Percentiles rank a stretch among this genome's conserved stretches.
Conservation (phyloP, 2,329 filamentous ascomycete species). For the Mycogone perniciosa region DNA sequence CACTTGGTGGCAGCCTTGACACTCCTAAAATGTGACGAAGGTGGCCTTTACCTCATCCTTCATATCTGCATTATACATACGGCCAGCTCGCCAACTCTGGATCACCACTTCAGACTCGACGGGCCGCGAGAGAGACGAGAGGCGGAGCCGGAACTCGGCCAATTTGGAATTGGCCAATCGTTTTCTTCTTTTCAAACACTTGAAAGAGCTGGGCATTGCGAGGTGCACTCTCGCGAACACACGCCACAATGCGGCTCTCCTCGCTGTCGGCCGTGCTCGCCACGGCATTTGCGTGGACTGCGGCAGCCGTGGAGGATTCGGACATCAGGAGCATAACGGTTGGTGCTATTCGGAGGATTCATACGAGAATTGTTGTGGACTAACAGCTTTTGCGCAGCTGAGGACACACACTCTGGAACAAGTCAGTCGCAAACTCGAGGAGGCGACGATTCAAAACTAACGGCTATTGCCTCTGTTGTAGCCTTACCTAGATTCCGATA, state of each 20-base stretch:
- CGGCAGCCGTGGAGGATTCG: slow-evolving; percentile 40
- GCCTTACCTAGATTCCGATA: slow-evolving; percentile 96
- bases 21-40: slow-evolving; percentile 2
- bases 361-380: slow-evolving; percentile 1
- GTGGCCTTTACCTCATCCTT: slow-evolving; percentile 9
- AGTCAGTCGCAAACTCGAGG: slow-evolving; percentile 47
- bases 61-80: not conserved
- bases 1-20: slow-evolving; percentile 8
- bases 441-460: slow-evolving; percentile 9
- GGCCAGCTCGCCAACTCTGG: not conserved
- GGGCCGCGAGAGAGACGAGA: slow-evolving; percentile 9
- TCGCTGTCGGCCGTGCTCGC: slow-evolving; percentile 43
- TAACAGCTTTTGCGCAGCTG: slow-evolving; percentile 46
- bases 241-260: slow-evolving; percentile 40
- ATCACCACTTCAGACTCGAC: slow-evolving; percentile 1
- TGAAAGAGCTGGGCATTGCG: not conserved
- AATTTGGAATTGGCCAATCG: slow-evolving; percentile 10
- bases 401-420: slow-evolving; percentile 78
- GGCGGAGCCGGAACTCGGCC: slow-evolving; percentile 6
- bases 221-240: slow-evolving; percentile 1
- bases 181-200: not conserved
- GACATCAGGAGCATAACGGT: slow-evolving; percentile 50
- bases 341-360: slow-evolving; percentile 18
- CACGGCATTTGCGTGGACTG: slow-evolving; percentile 44
- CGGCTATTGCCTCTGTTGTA: slow-evolving; percentile 30